These are phyloP conservation scores for Chrysanthemum seticuspe DNA, from an alignment of 129 eudicot species.

Conservation along the genomic window DNA sequence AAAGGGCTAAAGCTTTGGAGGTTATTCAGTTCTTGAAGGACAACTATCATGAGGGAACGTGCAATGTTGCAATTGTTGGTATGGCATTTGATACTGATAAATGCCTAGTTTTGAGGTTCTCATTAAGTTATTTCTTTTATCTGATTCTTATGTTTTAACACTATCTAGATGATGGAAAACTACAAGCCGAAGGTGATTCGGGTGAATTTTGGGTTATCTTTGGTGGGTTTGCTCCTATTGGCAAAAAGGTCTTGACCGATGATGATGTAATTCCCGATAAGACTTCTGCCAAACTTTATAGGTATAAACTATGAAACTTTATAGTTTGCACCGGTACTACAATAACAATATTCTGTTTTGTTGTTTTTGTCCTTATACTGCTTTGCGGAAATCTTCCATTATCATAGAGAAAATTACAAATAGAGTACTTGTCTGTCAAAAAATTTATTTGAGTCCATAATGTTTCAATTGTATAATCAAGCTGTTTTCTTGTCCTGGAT, in stretches of 20 bases:
- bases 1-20: slow-evolving; percentile 89
- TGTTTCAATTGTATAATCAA: no score
- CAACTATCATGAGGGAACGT: slow-evolving; percentile 75
- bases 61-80: slow-evolving; percentile 95
- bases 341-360: background rate
- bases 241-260: slow-evolving; percentile 76
- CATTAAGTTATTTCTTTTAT: background rate
- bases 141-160: background rate
- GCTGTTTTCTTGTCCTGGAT: no score
- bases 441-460: no score
- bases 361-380: no score
- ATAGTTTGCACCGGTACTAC: background rate
- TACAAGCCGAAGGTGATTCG: slow-evolving; percentile 91
- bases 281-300: slow-evolving; percentile 67
- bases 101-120: slow-evolving; percentile 11
- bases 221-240: slow-evolving; percentile 99
- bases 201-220: slow-evolving; percentile 99
- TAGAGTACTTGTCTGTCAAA: no score
- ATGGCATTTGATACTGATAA: slow-evolving; percentile 17
- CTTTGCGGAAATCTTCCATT: no score
- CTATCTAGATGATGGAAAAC: slow-evolving; percentile 80
- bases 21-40: slow-evolving; percentile 81
- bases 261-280: slow-evolving; percentile 84
- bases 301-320: slow-evolving; percentile 35
- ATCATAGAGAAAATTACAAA: no score